Conservation (phyloP, 192 early-diverging fungal genomes). For the Backusella luteola region DNA sequence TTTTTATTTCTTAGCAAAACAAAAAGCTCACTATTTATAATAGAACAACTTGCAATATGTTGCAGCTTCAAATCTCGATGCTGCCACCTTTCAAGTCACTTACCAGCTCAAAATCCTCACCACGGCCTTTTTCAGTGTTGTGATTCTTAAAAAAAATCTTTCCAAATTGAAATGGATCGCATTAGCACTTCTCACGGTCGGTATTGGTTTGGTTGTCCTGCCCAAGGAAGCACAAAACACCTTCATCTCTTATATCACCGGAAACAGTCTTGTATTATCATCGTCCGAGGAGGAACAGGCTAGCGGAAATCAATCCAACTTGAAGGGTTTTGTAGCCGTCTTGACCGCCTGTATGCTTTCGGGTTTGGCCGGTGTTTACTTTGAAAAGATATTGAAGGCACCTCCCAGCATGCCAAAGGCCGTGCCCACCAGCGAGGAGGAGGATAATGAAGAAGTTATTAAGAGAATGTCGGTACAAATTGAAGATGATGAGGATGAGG, state of each 20-base stretch:
- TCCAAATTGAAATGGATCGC: conserved; percentile 79
- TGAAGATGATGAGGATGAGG: conserved; percentile 12
- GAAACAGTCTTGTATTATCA: not conserved
- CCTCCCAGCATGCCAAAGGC: conserved; percentile 16
- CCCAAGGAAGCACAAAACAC: conserved; percentile 21
- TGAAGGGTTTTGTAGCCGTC: conserved; percentile 63
- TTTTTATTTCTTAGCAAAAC: too few relatives aligned
- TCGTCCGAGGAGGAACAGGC: conserved; percentile 8
- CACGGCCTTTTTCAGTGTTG: conserved; percentile 92
- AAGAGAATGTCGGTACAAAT: not conserved
- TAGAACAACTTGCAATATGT: conserved; percentile 95
- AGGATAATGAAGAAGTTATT: conserved; percentile 2
- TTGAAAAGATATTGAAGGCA: conserved; percentile 97
- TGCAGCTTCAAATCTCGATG: conserved; percentile 83
- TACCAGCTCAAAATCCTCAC: conserved; percentile 99
- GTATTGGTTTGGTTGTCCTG: conserved; percentile 78
- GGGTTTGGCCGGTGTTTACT: conserved; percentile 96
- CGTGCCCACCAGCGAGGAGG: conserved; percentile 18
- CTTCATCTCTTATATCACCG: conserved; percentile 24
- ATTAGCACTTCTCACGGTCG: conserved; percentile 78
- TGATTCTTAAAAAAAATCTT: conserved; percentile 72
- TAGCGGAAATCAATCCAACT: conserved; percentile 29
- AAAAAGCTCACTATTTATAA: not conserved
- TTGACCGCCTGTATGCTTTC: conserved; percentile 84
- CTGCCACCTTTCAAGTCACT: conserved; percentile 96